These are phyloP conservation scores for Colletotrichum costaricense DNA, from an alignment of 2,329 filamentous ascomycete genomes.

Conservation along the genomic window DNA sequence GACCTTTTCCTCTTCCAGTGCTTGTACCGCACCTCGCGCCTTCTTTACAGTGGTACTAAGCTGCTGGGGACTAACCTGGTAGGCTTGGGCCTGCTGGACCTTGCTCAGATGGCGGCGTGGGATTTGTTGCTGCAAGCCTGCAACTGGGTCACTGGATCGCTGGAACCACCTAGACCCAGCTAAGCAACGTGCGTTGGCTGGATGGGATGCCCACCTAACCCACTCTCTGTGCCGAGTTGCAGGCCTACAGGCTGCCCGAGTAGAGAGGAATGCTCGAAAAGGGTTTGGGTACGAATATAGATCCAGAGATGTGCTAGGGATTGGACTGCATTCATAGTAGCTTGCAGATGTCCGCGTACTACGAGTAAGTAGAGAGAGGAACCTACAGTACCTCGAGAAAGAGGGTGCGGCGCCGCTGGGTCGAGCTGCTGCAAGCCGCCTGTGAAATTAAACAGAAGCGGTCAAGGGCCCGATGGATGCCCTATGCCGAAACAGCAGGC, in stretches of 20 bases:
- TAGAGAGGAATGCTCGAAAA: background rate
- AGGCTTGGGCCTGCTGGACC: constrained; percentile 6
- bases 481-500: constrained; percentile 28
- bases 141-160: constrained; percentile 19
- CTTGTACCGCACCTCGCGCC: background rate
- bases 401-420: background rate
- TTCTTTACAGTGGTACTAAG: constrained; percentile 4
- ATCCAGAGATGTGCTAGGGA: background rate
- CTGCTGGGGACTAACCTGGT: background rate
- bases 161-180: constrained; percentile 15
- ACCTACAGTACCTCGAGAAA: background rate
- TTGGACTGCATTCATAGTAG: background rate
- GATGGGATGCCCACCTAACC: constrained; percentile 6
- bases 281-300: background rate
- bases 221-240: background rate
- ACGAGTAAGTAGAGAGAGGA: background rate
- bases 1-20: constrained; percentile 21
- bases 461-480: constrained; percentile 33
- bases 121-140: constrained; percentile 1
- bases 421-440: constrained; percentile 23
- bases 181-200: constrained; percentile 34
- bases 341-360: background rate
- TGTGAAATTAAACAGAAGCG: constrained; percentile 32
- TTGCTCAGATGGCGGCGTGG: constrained; percentile 3
- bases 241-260: background rate